Percentiles rank a stretch among this genome's conserved stretches.
Evolutionary conservation across 345 rosid species (phyloP).

Genomic region (Cardamine occulta): DNA sequence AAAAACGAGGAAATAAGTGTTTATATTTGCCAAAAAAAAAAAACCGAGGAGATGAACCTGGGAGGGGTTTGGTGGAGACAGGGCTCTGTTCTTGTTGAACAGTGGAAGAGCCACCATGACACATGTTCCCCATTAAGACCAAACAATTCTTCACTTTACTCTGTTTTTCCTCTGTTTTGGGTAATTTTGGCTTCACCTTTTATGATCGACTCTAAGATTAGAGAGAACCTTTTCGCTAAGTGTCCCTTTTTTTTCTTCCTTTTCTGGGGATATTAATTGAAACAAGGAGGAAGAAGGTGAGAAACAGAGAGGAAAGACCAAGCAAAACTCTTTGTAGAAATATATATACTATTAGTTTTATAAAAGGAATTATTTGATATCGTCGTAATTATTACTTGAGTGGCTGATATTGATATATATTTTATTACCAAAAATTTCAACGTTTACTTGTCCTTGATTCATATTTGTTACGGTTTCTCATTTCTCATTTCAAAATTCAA

Average conservation of each 20-base stretch:
- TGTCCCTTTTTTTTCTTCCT: neutral
- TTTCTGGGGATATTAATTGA: conserved; percentile 7
- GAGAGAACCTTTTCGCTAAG: neutral
- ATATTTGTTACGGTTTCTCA: neutral
- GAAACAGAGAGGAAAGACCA: conserved; percentile 40
- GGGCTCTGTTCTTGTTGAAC: conserved; percentile 37
- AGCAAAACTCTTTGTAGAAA: conserved; percentile 12
- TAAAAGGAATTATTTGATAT: conserved; percentile 19
- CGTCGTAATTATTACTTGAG: conserved; percentile 26
- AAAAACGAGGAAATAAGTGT: neutral
- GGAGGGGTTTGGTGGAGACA: conserved; percentile 36
- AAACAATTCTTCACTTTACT: conserved; percentile 21
- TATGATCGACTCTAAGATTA: conserved; percentile 19
- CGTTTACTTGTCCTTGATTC: conserved; percentile 1
- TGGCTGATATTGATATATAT: conserved; percentile 6
- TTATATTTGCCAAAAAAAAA: neutral
- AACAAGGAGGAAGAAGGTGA: conserved; percentile 29
- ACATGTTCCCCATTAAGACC: conserved; percentile 40
- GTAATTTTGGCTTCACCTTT: neutral
- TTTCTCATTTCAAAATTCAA: neutral
- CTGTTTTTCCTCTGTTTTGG: neutral
- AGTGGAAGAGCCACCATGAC: conserved; percentile 37
- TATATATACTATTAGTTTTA: neutral
- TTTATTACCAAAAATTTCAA: conserved; percentile 6
- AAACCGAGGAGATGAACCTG: conserved; percentile 37